Conservation (phyloP, 805 yeast species). For the Saccharomycopsis babjevae region DNA sequence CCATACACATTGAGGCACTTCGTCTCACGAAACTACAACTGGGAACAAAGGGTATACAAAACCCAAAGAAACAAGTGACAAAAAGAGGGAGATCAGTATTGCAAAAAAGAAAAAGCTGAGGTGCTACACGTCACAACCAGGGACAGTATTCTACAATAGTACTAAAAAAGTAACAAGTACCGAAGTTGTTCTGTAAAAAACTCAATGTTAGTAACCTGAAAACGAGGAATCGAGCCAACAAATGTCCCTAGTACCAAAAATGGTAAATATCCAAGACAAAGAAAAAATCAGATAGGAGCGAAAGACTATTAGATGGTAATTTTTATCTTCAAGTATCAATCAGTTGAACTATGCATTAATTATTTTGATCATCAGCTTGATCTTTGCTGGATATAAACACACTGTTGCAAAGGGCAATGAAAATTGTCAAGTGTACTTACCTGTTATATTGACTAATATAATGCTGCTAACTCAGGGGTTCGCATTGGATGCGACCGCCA, state of each 20-base stretch:
- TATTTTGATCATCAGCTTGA: slow-evolving; percentile 12
- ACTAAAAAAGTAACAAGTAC: too few species aligned
- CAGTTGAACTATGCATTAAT: slow-evolving; percentile 20
- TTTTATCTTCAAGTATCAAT: slow-evolving; percentile 14
- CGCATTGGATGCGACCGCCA: too few species aligned
- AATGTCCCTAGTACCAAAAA: neutral
- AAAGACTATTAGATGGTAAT: slow-evolving; percentile 17
- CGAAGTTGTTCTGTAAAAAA: too few species aligned
- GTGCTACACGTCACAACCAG: too few species aligned
- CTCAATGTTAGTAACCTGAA: neutral
- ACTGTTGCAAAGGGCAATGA: neutral
- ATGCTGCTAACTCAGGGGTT: neutral
- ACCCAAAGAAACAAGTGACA: too few species aligned
- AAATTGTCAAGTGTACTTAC: neutral
- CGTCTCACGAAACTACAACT: too few species aligned
- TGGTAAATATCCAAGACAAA: neutral
- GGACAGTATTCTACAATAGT: too few species aligned
- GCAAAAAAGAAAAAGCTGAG: too few species aligned
- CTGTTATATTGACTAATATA: neutral
- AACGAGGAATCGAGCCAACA: neutral
- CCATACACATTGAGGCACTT: too few species aligned
- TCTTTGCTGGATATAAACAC: neutral
- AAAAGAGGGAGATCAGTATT: too few species aligned
- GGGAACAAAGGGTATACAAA: too few species aligned
- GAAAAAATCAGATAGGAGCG: slow-evolving; percentile 18